phyloP scores from a whole-genome alignment of 192 early-diverging fungal genomes.

The Backusella morwellensis region DNA sequence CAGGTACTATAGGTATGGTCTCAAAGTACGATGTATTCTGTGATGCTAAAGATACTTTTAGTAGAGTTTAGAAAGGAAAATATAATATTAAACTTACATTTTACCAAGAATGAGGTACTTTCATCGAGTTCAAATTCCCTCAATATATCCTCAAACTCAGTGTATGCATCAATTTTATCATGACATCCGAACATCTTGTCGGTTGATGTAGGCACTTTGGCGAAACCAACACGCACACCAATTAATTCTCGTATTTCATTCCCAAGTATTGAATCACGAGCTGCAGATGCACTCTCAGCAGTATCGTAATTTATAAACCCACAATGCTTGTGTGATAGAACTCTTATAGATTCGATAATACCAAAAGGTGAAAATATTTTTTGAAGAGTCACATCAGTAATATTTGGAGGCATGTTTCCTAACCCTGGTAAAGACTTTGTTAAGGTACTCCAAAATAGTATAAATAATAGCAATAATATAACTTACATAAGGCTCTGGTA shows the following conservation, averaged over 20 bases:
- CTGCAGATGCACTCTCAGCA: conserved; percentile 86
- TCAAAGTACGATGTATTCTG: conserved; percentile 30
- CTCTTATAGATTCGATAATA: conserved; percentile 85
- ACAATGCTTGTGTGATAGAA: conserved; percentile 93
- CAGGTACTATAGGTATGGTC: conserved; percentile 18
- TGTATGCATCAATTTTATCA: neutral
- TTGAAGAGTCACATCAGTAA: conserved; percentile 67
- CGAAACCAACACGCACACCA: conserved; percentile 85
- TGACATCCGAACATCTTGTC: neutral
- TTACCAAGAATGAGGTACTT: neutral
- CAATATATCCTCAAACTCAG: neutral
- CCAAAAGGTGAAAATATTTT: conserved; percentile 78
- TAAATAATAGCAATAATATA: neutral
- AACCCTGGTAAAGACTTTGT: conserved; percentile 67
- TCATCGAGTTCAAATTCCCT: neutral
- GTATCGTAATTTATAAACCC: conserved; percentile 94
- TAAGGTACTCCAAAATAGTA: neutral
- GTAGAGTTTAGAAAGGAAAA: neutral
- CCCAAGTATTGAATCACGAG: conserved; percentile 82
- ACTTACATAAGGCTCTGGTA: conserved; percentile 70
- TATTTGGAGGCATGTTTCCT: conserved; percentile 83
- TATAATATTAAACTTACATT: neutral
- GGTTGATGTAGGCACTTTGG: conserved; percentile 69
- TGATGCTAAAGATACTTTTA: neutral
- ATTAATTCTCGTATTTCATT: conserved; percentile 62